phyloP scores from a whole-genome alignment of 2,329 filamentous ascomycete genomes.

The Claviceps sp. region DNA sequence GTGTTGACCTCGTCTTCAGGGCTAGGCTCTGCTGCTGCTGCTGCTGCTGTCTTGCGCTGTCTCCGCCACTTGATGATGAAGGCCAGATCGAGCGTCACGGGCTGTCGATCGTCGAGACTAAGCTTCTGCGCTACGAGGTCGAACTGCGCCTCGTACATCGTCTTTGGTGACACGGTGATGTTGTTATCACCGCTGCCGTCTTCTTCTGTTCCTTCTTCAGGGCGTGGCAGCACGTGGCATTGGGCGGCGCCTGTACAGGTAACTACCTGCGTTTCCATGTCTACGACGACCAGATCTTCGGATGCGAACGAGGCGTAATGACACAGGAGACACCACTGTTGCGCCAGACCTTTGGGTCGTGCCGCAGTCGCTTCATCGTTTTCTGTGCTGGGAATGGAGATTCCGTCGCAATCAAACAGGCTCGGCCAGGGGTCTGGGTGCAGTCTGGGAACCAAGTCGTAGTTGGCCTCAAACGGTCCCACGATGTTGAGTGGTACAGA shows the following conservation, averaged over 20 bases:
- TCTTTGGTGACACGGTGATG: conserved; percentile 46
- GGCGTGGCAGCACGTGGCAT: conserved; percentile 34
- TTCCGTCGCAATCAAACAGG: conserved; percentile 55
- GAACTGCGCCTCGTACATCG: conserved; percentile 60
- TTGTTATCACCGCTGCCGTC: conserved; percentile 21
- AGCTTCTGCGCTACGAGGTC: conserved; percentile 61
- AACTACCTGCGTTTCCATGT: conserved; percentile 49
- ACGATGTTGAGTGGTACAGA: conserved; percentile 59
- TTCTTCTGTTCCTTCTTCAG: conserved; percentile 12
- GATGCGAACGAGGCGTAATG: conserved; percentile 64
- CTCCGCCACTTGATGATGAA: conserved; percentile 71
- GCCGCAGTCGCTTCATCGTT: conserved; percentile 13
- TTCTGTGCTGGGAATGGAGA: conserved; percentile 25
- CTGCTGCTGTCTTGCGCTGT: conserved; percentile 14
- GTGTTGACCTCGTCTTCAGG: conserved; percentile 31
- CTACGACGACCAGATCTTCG: conserved; percentile 51
- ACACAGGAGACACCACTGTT: conserved; percentile 69
- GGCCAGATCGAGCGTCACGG: conserved; percentile 60
- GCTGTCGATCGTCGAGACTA: conserved; percentile 68
- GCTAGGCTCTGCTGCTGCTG: conserved; percentile 8
- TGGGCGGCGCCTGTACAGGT: conserved; percentile 48
- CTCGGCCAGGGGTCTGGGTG: conserved; percentile 75
- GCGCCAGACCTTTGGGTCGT: conserved; percentile 49
- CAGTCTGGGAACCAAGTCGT: conserved; percentile 69
- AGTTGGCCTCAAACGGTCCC: conserved; percentile 82